A percentile compares a stretch with the other conserved stretches of the same genome.
These are phyloP conservation scores for Salvia miltiorrhiza DNA, from an alignment of 257 asterid genomes.

Conservation along the genomic window DNA sequence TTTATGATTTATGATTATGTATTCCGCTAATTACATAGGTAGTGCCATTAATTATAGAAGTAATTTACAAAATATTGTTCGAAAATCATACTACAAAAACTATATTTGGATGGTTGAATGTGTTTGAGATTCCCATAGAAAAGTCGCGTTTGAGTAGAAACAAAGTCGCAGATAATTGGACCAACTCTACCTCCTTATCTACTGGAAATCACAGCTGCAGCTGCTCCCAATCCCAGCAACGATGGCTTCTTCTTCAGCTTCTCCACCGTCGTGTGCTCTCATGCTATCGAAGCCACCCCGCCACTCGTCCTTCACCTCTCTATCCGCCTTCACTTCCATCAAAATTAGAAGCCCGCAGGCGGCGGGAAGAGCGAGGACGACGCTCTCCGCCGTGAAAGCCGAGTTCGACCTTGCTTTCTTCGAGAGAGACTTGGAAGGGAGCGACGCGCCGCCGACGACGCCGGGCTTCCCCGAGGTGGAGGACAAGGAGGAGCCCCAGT, in stretches of 20 bases:
- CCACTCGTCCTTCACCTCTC: constrained; percentile 1
- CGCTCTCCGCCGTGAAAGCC: constrained; percentile 24
- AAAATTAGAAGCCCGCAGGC: constrained; percentile 7
- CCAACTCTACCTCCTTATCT: constrained; percentile 8
- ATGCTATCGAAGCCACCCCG: constrained; percentile 20
- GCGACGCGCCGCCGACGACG: constrained; percentile 42
- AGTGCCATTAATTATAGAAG: too few relatives aligned
- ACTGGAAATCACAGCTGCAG: not conserved
- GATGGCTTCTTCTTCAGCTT: constrained; percentile 38
- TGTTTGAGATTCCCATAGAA: not conserved
- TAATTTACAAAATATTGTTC: too few relatives aligned
- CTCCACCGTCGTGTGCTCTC: constrained; percentile 35
- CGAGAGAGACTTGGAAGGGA: constrained; percentile 54
- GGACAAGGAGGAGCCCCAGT: constrained; percentile 83
- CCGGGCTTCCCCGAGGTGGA: constrained; percentile 65
- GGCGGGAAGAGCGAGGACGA: constrained; percentile 1
- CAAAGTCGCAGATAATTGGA: not conserved
- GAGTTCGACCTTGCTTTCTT: constrained; percentile 61
- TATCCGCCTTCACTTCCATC: constrained; percentile 13
- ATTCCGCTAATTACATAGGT: too few relatives aligned
- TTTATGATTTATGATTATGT: too few relatives aligned
- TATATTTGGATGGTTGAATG: too few relatives aligned
- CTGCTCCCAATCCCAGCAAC: constrained; percentile 16
- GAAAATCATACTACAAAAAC: too few relatives aligned
- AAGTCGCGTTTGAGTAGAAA: not conserved